These are phyloP conservation scores for Curvularia lunata DNA, from an alignment of 2,329 filamentous ascomycete species.

Conservation along the genomic window DNA sequence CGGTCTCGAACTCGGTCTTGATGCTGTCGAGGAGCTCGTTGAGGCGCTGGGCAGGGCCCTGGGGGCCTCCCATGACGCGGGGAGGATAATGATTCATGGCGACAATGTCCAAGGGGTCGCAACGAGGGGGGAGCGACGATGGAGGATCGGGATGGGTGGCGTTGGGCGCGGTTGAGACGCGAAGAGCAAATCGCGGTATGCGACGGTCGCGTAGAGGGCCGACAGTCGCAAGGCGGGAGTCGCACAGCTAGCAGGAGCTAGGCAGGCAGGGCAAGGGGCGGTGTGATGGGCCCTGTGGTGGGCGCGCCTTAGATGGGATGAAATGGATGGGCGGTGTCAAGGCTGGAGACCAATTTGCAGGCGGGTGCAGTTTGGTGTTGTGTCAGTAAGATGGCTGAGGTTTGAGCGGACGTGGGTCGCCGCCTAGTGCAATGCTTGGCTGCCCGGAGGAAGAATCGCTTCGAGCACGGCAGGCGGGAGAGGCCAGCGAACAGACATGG, in stretches of 20 bases:
- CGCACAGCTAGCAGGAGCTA: constrained; percentile 25
- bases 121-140: neutral
- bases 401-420: constrained; percentile 30
- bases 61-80: constrained; percentile 73
- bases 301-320: constrained; percentile 29
- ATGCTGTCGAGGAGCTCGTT: constrained; percentile 92
- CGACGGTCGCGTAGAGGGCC: constrained; percentile 26
- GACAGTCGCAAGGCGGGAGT: constrained; percentile 27
- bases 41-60: constrained; percentile 72
- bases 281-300: constrained; percentile 30
- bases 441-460: constrained; percentile 17
- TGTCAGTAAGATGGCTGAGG: constrained; percentile 20
- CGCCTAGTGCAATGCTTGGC: constrained; percentile 20
- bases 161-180: constrained; percentile 16
- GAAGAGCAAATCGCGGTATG: constrained; percentile 17
- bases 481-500: neutral
- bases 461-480: constrained; percentile 15
- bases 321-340: constrained; percentile 26
- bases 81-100: constrained; percentile 79
- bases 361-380: constrained; percentile 21
- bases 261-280: constrained; percentile 10
- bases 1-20: constrained; percentile 86
- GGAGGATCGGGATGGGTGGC: constrained; percentile 3
- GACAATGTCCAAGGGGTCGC: constrained; percentile 9
- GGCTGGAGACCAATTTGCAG: constrained; percentile 5